Percentiles rank a stretch among this genome's conserved stretches.
Evolutionary conservation across 2,329 filamentous ascomycete species (phyloP).

Genomic region (Colletotrichum eleusines): DNA sequence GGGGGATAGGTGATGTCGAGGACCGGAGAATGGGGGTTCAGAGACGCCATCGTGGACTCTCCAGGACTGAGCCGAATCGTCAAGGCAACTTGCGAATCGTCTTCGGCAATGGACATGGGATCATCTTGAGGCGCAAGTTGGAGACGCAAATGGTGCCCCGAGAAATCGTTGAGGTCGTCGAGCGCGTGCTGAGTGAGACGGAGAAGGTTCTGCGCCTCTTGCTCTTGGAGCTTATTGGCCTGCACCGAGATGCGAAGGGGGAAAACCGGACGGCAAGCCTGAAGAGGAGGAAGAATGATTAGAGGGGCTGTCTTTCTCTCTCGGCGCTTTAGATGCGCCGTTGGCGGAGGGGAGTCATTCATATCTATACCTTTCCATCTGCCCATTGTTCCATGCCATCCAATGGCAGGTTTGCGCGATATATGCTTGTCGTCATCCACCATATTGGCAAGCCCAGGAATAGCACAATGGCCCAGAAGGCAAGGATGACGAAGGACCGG

Average conservation of each 20-base stretch:
- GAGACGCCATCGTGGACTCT: slow-evolving; percentile 68
- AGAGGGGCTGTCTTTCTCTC: not conserved
- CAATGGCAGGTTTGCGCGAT: slow-evolving; percentile 85
- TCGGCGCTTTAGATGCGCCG: not conserved
- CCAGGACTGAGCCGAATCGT: slow-evolving; percentile 78
- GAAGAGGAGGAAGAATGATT: slow-evolving; percentile 5
- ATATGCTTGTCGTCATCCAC: slow-evolving; percentile 95
- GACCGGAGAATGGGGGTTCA: slow-evolving; percentile 77
- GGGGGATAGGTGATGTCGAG: slow-evolving; percentile 83
- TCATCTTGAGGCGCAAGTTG: slow-evolving; percentile 64
- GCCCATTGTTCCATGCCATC: slow-evolving; percentile 92
- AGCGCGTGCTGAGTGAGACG: slow-evolving; percentile 87
- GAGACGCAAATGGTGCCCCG: slow-evolving; percentile 83
- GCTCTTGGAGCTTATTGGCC: slow-evolving; percentile 71
- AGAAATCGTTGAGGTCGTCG: slow-evolving; percentile 88
- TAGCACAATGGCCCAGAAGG: slow-evolving; percentile 91
- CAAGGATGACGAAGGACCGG: slow-evolving; percentile 81
- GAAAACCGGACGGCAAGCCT: slow-evolving; percentile 91
- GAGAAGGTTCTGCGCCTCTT: slow-evolving; percentile 79
- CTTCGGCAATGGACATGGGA: slow-evolving; percentile 49
- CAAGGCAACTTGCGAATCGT: slow-evolving; percentile 69
- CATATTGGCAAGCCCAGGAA: slow-evolving; percentile 91
- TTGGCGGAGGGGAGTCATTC: slow-evolving; percentile 32
- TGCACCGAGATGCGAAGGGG: slow-evolving; percentile 86
- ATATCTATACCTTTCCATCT: slow-evolving; percentile 79